phyloP scores from a whole-genome alignment of 1,284 basidiomycete species.

The Trametes hirsuta region DNA sequence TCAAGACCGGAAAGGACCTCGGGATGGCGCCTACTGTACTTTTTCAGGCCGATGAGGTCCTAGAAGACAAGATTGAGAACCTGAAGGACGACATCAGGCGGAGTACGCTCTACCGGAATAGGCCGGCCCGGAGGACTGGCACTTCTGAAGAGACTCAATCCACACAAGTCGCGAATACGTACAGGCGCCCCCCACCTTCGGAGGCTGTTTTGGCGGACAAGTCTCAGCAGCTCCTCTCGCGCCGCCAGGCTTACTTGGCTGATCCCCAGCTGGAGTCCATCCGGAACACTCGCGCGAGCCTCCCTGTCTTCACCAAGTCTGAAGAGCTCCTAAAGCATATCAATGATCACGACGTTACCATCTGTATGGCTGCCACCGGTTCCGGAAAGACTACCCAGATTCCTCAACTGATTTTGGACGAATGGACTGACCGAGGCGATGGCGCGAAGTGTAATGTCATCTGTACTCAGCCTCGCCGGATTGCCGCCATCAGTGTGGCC shows the following conservation, averaged over 20 bases:
- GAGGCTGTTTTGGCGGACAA: slow-evolving; percentile 48
- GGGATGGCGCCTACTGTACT: slow-evolving; percentile 74
- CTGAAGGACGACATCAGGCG: slow-evolving; percentile 71
- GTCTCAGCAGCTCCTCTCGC: slow-evolving; percentile 60
- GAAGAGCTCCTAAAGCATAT: slow-evolving; percentile 74
- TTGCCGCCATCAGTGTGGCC: slow-evolving; percentile 94
- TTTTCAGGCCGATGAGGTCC: slow-evolving; percentile 68
- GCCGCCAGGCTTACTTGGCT: slow-evolving; percentile 64
- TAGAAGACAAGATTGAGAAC: slow-evolving; percentile 78
- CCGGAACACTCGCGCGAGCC: slow-evolving; percentile 63
- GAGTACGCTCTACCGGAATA: slow-evolving; percentile 53
- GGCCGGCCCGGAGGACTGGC: slow-evolving; percentile 38
- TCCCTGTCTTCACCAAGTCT: slow-evolving; percentile 78
- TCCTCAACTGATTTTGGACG: slow-evolving; percentile 91
- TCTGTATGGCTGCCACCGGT: slow-evolving; percentile 94
- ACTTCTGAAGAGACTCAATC: slow-evolving; percentile 21
- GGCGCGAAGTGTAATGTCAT: slow-evolving; percentile 91
- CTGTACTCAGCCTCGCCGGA: slow-evolving; percentile 91
- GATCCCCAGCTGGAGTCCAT: slow-evolving; percentile 70
- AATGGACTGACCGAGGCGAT: slow-evolving; percentile 77
- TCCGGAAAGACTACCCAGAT: slow-evolving; percentile 97
- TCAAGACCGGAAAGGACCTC: slow-evolving; percentile 66
- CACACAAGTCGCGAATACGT: slow-evolving; percentile 14
- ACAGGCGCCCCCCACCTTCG: slow-evolving; percentile 33
- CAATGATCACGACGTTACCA: slow-evolving; percentile 82